Base-by-base conservation (phyloP, 176 grass and related monocot species). In the Cenchrus fungigraminus region DNA sequence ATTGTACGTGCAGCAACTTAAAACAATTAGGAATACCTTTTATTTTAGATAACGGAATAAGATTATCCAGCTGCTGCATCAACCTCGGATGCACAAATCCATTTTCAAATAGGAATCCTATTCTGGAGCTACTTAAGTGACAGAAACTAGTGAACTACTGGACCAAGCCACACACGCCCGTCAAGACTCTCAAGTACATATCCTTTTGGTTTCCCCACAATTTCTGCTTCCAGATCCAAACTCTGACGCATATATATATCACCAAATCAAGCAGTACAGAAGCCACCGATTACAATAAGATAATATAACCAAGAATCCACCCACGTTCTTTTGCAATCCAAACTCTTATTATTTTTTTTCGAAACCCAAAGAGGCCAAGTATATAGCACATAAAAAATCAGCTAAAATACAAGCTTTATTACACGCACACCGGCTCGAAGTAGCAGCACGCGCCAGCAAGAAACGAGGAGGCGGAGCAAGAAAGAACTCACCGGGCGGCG, bases 171-270 rank as follows among this genome's bases (percentile, higher is more conserved):
- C 74, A 44, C 1, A 59, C 2, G 20, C 50, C 54, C 10, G 19
- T 40, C 37, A 40, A 40, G 37, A 40, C 37, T 40, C 37, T 17
- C 14, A 73, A 57, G 46, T 68, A 43, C 3, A 8, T 47, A 75
- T 78, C 51, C 4, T 40, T 40, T 40, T 40, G 37, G 37, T 75
- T 76, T 80, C 54, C 4, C 46, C 16, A 29, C 40, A 51, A n/a
- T 57, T 45, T 40, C 12, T 42, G 42, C 29, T 60, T 17, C 75
- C 62, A 87, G 89, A 83, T 91, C 89, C 74, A 69, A 74, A 80
- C 28, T 73, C 76, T 60, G 28, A 1, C 69, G 5, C 45, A 31
- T 2, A 12, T 15, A 64, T 32, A 8, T 8, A 79, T 55, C 49
- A 71, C 25, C 16, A 9, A 47, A 82, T 15, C 12, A 57, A 86